Evolutionary conservation across 2,329 filamentous ascomycete species (phyloP).

Genomic region (Penicillium janthinellum): DNA sequence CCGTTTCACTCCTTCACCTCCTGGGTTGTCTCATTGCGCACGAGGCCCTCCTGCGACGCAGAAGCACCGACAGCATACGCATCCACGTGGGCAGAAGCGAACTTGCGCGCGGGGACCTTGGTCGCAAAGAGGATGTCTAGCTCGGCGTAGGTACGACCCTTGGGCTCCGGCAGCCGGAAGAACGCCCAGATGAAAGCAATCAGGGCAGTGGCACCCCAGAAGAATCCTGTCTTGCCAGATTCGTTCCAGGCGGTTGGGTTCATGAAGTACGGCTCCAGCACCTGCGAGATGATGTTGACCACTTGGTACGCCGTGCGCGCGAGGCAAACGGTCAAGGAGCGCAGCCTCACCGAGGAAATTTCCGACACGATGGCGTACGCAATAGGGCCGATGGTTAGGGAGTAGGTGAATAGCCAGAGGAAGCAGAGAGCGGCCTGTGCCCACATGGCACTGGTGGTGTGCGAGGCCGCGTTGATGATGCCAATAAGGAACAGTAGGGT

Average conservation of each 20-base stretch:
- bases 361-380: slow-evolving; percentile 58
- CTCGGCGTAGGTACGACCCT: slow-evolving; percentile 43
- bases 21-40: slow-evolving; percentile 10
- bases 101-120: slow-evolving; percentile 40
- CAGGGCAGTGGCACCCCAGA: slow-evolving; percentile 39
- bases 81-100: slow-evolving; percentile 24
- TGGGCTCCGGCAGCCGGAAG: slow-evolving; percentile 43
- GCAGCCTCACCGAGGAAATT: slow-evolving; percentile 56
- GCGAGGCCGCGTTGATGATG: slow-evolving; percentile 26
- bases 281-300: slow-evolving; percentile 51
- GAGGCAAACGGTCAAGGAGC: slow-evolving; percentile 58
- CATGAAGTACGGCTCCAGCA: slow-evolving; percentile 39
- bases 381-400: slow-evolving; percentile 57
- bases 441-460: slow-evolving; percentile 31
- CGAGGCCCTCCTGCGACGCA: slow-evolving; percentile 22
- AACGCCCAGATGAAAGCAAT: slow-evolving; percentile 39
- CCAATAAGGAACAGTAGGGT: slow-evolving; percentile 34
- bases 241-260: slow-evolving; percentile 41
- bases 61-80: slow-evolving; percentile 15
- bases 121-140: slow-evolving; percentile 47
- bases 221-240: slow-evolving; percentile 44
- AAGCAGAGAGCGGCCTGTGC: slow-evolving; percentile 50
- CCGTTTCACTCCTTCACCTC: slow-evolving; percentile 13
- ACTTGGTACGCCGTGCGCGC: slow-evolving; percentile 57
- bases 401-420: slow-evolving; percentile 58